Evolutionary conservation across 495 filamentous ascomycete genomes (phyloP), one percentile per base, ranked within the genome.

Genomic region (Chaetomidium leptoderma): DNA sequence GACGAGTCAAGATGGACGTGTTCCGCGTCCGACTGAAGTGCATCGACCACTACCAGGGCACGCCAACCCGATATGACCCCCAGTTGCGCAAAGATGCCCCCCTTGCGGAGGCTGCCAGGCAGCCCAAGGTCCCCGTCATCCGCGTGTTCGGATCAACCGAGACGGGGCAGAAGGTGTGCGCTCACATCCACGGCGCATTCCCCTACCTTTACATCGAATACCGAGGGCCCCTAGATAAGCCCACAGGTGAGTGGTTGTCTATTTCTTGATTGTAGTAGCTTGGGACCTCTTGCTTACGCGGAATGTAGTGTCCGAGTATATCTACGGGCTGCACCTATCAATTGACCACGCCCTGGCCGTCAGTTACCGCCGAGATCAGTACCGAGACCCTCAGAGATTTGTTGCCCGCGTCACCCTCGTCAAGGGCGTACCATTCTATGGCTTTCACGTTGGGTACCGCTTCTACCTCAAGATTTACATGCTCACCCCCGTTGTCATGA

Each of bases 381-480:
- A 84, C 45, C 84, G 89, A 59, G 80, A 78, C 35, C 86, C 85
- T 51, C 75, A 81, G 19, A 78, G 78, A 32, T 96, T 86, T 68
- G 91, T 98, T 43, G 92, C 90, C 7, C 87, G 92, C 64, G 90
- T 98, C 64, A 89, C 86, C 16, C 77, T 97, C 1, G 86, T 95
- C 57, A 97, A 98, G 71, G 93, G 92, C 9, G 78, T 93, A 17
- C 95, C 93, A 1, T 98, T 96, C 73, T 97, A 93, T 69, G 93
- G 93, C 17, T 97, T 89, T 66, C 80, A 95, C 74, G 89, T 96
- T 36, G 93, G 93, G 52, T 97, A 96, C 69, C 81, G 80, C 19
- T 89, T 89, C 70, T 97, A 88, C 69, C 84, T 96, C 63, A 97
- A 97, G 65, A 87, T 97, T 16, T 97, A 98, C 68, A 80, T 97